Evolutionary conservation across 2,329 filamentous ascomycete genomes (phyloP).

Genomic region (Trichophyton benhamiae): DNA sequence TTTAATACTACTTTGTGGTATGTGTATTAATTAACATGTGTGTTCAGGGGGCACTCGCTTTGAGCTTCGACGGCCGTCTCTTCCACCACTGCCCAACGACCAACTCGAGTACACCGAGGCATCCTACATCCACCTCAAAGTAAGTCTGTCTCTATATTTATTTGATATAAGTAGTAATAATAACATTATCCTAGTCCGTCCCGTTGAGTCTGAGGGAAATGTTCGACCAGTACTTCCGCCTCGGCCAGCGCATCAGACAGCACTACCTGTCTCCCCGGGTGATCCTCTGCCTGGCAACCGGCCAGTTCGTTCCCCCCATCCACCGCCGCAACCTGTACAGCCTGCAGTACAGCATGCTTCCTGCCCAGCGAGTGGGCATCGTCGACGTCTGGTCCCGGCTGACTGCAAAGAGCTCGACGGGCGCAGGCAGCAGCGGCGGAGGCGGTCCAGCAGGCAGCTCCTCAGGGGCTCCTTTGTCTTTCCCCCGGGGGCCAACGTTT

Average conservation of each 20-base stretch:
- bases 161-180: too few species aligned
- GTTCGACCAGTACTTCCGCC: constrained; percentile 95
- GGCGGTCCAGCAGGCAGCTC: constrained; percentile 18
- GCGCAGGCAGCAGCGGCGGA: constrained; percentile 18
- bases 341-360: constrained; percentile 95
- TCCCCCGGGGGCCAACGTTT: constrained; percentile 16
- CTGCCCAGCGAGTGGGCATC: constrained; percentile 65
- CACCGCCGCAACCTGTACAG: constrained; percentile 91
- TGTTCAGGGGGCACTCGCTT: constrained; percentile 66
- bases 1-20: constrained; percentile 8
- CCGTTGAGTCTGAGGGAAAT: constrained; percentile 84
- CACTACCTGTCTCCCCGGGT: constrained; percentile 89
- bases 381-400: constrained; percentile 73
- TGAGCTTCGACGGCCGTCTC: constrained; percentile 62
- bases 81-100: constrained; percentile 15
- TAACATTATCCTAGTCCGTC: constrained; percentile 49
- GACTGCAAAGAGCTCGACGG: constrained; percentile 35
- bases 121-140: constrained; percentile 78
- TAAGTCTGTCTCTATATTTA: constrained; percentile 27
- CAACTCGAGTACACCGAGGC: constrained; percentile 44
- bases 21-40: neutral
- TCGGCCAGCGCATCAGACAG: constrained; percentile 80
- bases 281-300: constrained; percentile 74
- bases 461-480: too few species aligned
- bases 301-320: constrained; percentile 87